A percentile compares a stretch with the other conserved stretches of the same genome.
Evolutionary conservation across 495 filamentous ascomycete species (phyloP).

Genomic region (Penicillium daleae): DNA sequence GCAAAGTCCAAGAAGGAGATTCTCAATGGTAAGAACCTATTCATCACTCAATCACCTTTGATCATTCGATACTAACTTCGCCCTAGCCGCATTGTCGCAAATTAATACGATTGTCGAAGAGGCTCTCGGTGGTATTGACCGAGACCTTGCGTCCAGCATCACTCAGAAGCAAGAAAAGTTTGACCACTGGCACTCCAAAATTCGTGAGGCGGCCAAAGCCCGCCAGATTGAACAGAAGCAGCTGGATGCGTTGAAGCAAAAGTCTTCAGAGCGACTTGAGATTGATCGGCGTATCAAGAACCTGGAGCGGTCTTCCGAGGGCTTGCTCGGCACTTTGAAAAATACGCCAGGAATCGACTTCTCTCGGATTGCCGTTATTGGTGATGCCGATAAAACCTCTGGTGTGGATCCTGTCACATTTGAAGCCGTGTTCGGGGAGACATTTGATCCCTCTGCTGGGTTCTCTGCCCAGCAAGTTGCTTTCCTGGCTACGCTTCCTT

Average conservation of each 20-base stretch:
- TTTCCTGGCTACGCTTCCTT: slow-evolving; percentile 37
- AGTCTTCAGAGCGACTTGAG: slow-evolving; percentile 59
- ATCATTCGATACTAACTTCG: slow-evolving; percentile 27
- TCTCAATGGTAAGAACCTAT: slow-evolving; percentile 40
- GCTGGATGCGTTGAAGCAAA: slow-evolving; percentile 66
- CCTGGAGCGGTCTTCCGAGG: slow-evolving; percentile 57
- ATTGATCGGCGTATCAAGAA: slow-evolving; percentile 65
- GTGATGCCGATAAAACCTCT: slow-evolving; percentile 59
- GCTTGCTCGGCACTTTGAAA: slow-evolving; percentile 46
- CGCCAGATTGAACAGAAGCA: slow-evolving; percentile 74
- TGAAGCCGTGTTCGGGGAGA: slow-evolving; percentile 40
- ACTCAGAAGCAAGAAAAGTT: slow-evolving; percentile 80
- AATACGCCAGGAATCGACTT: slow-evolving; percentile 37
- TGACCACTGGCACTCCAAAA: slow-evolving; percentile 71
- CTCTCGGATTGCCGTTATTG: slow-evolving; percentile 39
- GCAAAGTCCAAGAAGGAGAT: slow-evolving; percentile 53
- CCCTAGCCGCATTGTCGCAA: slow-evolving; percentile 66
- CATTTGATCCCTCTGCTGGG: slow-evolving; percentile 40
- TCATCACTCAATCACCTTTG: background rate
- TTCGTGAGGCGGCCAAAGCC: slow-evolving; percentile 78
- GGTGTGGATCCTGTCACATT: slow-evolving; percentile 48
- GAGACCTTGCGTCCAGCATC: slow-evolving; percentile 74
- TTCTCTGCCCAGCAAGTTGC: slow-evolving; percentile 44
- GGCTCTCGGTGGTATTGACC: slow-evolving; percentile 66
- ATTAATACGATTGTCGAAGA: slow-evolving; percentile 49